Evolutionary conservation across 2,329 filamentous ascomycete genomes (phyloP).

Genomic region (Xylariaceae sp.): DNA sequence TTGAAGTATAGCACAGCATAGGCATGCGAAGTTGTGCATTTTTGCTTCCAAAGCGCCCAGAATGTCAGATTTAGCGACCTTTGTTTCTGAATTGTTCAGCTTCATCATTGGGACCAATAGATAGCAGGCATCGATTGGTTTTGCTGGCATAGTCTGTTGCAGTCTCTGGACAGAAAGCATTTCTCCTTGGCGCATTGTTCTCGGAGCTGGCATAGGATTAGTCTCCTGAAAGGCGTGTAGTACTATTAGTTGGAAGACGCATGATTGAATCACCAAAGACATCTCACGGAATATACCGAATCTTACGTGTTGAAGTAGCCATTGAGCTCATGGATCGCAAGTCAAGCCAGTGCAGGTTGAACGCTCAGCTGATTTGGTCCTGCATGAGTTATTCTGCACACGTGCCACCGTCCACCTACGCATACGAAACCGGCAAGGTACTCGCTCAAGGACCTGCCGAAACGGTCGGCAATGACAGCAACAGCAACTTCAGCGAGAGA

Average conservation of each 20-base stretch:
- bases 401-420: background rate
- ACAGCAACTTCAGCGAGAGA: background rate
- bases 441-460: background rate
- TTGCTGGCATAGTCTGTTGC: background rate
- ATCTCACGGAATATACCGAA: background rate
- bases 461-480: background rate
- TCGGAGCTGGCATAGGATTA: background rate
- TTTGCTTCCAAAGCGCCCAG: background rate
- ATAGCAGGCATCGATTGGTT: background rate
- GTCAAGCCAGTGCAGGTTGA: background rate
- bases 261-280: background rate
- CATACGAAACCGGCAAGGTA: background rate
- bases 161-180: background rate
- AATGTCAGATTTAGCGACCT: background rate
- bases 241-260: background rate
- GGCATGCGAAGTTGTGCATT: slow-evolving; percentile 1
- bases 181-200: background rate
- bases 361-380: background rate
- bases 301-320: background rate
- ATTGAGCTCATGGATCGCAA: background rate
- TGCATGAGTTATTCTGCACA: background rate
- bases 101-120: background rate
- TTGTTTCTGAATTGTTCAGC: background rate
- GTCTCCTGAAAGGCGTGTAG: background rate
- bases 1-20: background rate